Percentiles rank a stretch among this genome's conserved stretches.
phyloP scores from a whole-genome alignment of 495 filamentous ascomycete species.

The Penicillium paradoxum region DNA sequence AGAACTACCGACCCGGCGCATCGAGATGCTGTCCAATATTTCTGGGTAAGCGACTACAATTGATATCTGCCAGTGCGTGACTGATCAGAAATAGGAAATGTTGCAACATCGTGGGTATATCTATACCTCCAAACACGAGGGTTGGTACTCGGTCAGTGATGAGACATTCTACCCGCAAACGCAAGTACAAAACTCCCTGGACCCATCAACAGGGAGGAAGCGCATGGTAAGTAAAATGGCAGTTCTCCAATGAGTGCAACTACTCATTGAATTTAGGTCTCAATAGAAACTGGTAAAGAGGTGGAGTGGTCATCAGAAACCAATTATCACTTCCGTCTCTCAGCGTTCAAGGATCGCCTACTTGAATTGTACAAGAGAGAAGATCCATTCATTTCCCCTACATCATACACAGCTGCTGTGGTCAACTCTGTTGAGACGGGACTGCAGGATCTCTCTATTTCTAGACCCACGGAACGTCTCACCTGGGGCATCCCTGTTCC shows the following conservation, averaged over 20 bases:
- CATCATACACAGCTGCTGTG: slow-evolving; percentile 61
- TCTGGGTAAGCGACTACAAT: slow-evolving; percentile 59
- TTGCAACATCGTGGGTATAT: slow-evolving; percentile 72
- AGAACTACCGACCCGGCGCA: slow-evolving; percentile 84
- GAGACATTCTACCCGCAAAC: slow-evolving; percentile 89
- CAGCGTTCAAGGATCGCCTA: slow-evolving; percentile 67
- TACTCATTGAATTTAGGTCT: slow-evolving; percentile 43
- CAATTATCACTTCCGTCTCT: slow-evolving; percentile 94
- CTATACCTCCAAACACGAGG: slow-evolving; percentile 80
- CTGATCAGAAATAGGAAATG: slow-evolving; percentile 44
- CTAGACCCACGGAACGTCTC: slow-evolving; percentile 70
- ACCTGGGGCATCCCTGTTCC: slow-evolving; percentile 91
- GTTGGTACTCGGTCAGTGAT: slow-evolving; percentile 96
- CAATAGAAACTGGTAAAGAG: slow-evolving; percentile 80
- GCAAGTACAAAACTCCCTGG: slow-evolving; percentile 65
- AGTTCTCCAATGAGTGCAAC: not conserved
- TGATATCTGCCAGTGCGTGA: not conserved
- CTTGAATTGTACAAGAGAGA: slow-evolving; percentile 73
- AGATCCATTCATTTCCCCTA: slow-evolving; percentile 65
- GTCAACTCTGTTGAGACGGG: slow-evolving; percentile 61
- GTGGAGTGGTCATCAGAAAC: slow-evolving; percentile 93
- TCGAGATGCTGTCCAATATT: slow-evolving; percentile 79
- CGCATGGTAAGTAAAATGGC: slow-evolving; percentile 52
- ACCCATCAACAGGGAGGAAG: slow-evolving; percentile 74
- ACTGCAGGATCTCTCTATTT: slow-evolving; percentile 83